Evolutionary conservation across 1,139 yeast genomes (phyloP).

Genomic region (Blastobotrys illinoisensis): DNA sequence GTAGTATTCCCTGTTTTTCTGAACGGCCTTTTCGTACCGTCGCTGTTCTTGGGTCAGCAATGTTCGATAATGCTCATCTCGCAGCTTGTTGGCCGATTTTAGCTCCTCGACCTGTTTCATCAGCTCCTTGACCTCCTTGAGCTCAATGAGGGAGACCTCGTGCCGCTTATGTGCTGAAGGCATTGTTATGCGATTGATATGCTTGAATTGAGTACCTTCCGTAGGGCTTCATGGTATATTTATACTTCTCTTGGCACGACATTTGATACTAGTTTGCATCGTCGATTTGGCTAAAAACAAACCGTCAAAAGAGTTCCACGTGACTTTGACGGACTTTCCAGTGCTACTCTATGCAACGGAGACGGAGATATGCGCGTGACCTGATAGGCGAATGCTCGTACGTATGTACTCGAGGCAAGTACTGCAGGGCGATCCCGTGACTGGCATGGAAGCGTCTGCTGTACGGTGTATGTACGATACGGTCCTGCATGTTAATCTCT

Average conservation of each 20-base stretch:
- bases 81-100: neutral
- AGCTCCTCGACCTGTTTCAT: conserved; percentile 5
- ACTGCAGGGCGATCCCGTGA: neutral
- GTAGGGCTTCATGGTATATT: neutral
- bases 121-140: conserved; percentile 6
- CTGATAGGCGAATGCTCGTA: neutral
- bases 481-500: no score
- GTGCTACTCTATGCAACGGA: no score
- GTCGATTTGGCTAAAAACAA: no score
- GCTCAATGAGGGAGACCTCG: conserved; percentile 1
- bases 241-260: no score
- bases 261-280: no score
- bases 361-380: neutral
- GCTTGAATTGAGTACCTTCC: neutral
- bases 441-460: neutral
- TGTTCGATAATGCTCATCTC: neutral
- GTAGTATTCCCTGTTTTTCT: conserved; percentile 2
- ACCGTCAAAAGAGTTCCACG: neutral
- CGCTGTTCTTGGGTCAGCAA: neutral
- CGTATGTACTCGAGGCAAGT: neutral
- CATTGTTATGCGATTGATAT: neutral
- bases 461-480: no score
- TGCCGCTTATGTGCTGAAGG: neutral
- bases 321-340: neutral
- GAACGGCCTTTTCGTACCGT: neutral